These are phyloP conservation scores for Neurospora sublineolata DNA, from an alignment of 495 filamentous ascomycete species.

Conservation along the genomic window DNA sequence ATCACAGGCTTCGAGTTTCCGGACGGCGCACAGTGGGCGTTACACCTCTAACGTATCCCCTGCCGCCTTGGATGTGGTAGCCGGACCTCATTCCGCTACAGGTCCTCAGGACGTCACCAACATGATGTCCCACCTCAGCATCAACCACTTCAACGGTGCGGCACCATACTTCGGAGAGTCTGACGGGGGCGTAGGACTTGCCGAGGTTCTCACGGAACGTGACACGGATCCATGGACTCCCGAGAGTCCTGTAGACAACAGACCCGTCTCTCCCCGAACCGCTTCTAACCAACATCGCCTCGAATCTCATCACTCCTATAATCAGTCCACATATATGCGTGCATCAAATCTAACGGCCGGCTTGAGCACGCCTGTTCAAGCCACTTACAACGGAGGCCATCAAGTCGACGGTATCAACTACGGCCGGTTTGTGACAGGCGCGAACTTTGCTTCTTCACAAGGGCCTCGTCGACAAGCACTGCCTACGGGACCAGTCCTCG, in stretches of 20 bases:
- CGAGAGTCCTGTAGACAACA: neutral
- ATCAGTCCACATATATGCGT: neutral
- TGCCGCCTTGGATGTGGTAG: neutral
- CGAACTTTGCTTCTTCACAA: neutral
- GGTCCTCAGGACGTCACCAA: slow-evolving; percentile 8
- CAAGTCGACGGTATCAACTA: neutral
- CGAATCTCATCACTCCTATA: neutral
- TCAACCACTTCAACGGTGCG: slow-evolving; percentile 15
- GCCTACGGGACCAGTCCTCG: neutral
- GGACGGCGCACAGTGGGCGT: neutral
- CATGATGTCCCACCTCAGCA: slow-evolving; percentile 15
- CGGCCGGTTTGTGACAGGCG: neutral
- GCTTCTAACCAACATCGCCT: neutral
- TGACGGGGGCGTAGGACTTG: slow-evolving; percentile 23
- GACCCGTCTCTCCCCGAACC: neutral
- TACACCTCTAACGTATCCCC: neutral
- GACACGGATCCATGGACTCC: slow-evolving; percentile 4
- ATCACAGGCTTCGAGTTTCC: neutral
- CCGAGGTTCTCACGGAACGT: slow-evolving; percentile 19
- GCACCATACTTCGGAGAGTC: slow-evolving; percentile 19
- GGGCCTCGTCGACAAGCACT: neutral
- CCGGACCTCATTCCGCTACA: neutral
- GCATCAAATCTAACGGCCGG: neutral
- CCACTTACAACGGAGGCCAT: neutral
- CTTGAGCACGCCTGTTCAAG: neutral